Evolutionary conservation across 2,329 filamentous ascomycete genomes (phyloP).

Genomic region (Aspergillus sp.): DNA sequence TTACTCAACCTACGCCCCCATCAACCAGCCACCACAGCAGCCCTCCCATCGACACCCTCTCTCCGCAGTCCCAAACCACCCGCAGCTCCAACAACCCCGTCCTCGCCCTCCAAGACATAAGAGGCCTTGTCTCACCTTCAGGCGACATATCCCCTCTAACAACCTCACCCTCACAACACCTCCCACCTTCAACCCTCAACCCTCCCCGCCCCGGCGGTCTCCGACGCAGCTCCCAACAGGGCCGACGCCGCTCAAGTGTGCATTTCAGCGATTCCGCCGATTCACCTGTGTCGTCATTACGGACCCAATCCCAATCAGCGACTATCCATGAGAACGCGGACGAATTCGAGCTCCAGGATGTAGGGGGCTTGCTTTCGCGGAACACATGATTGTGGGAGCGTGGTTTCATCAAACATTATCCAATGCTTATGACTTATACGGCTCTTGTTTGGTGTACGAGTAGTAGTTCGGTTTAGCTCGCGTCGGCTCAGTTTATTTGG

Average conservation of each 20-base stretch:
- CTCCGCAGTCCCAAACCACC: neutral
- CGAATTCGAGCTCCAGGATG: constrained; percentile 41
- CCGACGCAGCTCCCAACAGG: constrained; percentile 11
- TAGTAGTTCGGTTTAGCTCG: neutral
- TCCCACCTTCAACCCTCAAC: neutral
- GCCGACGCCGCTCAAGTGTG: constrained; percentile 16
- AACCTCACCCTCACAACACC: neutral
- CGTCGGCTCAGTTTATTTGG: too few species aligned
- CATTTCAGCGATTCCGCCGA: constrained; percentile 17
- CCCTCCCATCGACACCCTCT: neutral
- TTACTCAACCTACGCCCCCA: constrained; percentile 48
- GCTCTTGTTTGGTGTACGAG: neutral
- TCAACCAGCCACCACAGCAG: constrained; percentile 5
- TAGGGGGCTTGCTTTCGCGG: constrained; percentile 41
- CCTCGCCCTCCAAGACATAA: constrained; percentile 36
- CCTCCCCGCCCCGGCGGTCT: constrained; percentile 15
- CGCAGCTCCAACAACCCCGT: constrained; percentile 17
- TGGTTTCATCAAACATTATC: neutral
- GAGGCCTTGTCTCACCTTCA: constrained; percentile 25
- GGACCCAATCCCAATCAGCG: constrained; percentile 18
- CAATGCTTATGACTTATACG: neutral
- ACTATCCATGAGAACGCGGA: constrained; percentile 19
- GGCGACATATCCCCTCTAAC: constrained; percentile 4
- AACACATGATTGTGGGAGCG: neutral
- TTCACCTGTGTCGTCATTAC: constrained; percentile 21